Conservation (phyloP, 495 filamentous ascomycete genomes). For the Baudoinia panamericana region DNA sequence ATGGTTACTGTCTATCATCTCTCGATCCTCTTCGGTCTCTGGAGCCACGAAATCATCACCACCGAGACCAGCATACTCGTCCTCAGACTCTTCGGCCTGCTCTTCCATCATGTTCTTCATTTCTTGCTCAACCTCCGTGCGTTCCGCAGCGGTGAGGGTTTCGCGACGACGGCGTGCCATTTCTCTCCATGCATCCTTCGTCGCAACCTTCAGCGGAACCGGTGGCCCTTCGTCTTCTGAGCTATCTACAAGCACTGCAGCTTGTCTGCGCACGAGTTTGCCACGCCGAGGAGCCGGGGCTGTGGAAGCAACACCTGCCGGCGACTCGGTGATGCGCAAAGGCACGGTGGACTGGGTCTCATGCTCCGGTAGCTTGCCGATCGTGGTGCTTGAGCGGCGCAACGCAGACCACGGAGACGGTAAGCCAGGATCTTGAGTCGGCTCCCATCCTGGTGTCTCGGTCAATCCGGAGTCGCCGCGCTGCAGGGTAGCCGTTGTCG, state of each 20-base stretch:
- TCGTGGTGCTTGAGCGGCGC: neutral
- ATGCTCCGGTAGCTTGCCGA: slow-evolving; percentile 10
- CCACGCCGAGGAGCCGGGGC: neutral
- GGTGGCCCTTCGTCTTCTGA: slow-evolving; percentile 28
- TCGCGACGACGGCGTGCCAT: slow-evolving; percentile 14
- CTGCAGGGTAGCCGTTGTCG: neutral
- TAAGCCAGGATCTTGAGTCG: slow-evolving; percentile 16
- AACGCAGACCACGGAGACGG: slow-evolving; percentile 11
- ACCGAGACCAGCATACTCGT: slow-evolving; percentile 92
- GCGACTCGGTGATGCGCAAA: slow-evolving; percentile 19
- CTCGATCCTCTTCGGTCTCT: slow-evolving; percentile 57
- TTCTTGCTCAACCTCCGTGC: slow-evolving; percentile 55
- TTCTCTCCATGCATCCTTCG: slow-evolving; percentile 17
- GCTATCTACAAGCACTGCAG: slow-evolving; percentile 20
- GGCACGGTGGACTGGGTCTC: slow-evolving; percentile 20
- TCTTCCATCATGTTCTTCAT: slow-evolving; percentile 82
- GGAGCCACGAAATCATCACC: slow-evolving; percentile 76
- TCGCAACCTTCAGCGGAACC: neutral
- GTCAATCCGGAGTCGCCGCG: slow-evolving; percentile 9
- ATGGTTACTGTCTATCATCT: slow-evolving; percentile 79
- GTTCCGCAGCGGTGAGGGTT: slow-evolving; percentile 15
- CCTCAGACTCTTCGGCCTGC: slow-evolving; percentile 92
- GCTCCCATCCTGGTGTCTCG: slow-evolving; percentile 21
- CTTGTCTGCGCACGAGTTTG: slow-evolving; percentile 43
- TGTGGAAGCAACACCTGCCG: neutral